Evolutionary conservation across 352 stramenopile genomes (phyloP).

Genomic region (Halophytophthora polymorphica): DNA sequence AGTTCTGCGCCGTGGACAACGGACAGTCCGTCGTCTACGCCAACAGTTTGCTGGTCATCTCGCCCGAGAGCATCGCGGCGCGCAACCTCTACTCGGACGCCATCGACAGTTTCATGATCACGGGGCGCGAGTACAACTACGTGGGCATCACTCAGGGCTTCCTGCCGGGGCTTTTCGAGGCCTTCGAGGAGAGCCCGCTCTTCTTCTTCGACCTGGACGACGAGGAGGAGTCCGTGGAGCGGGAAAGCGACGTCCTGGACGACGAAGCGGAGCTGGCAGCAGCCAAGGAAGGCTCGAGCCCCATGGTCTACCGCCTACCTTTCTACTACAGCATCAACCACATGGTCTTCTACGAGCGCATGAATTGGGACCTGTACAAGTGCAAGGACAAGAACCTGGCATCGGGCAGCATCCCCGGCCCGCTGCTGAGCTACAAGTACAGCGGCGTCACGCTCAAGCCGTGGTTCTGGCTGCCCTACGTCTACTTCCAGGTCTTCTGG

Average conservation of each 20-base stretch:
- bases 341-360: slow-evolving; percentile 87
- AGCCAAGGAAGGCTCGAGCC: slow-evolving; percentile 23
- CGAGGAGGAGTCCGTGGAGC: slow-evolving; percentile 26
- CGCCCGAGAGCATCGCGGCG: slow-evolving; percentile 57
- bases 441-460: slow-evolving; percentile 68
- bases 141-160: slow-evolving; percentile 80
- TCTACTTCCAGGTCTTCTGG: slow-evolving; percentile 83
- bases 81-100: slow-evolving; percentile 79
- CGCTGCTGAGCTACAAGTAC: slow-evolving; percentile 80
- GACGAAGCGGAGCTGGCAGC: slow-evolving; percentile 25
- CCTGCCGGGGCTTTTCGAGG: slow-evolving; percentile 74
- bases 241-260: slow-evolving; percentile 27
- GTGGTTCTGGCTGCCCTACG: slow-evolving; percentile 81
- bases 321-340: slow-evolving; percentile 89
- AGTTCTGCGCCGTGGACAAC: slow-evolving; percentile 83
- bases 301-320: slow-evolving; percentile 61
- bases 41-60: slow-evolving; percentile 80
- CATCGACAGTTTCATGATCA: slow-evolving; percentile 85
- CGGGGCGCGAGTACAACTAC: slow-evolving; percentile 77
- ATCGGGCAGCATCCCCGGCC: slow-evolving; percentile 55
- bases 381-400: slow-evolving; percentile 72
- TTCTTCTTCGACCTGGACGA: slow-evolving; percentile 57
- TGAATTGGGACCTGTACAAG: slow-evolving; percentile 87
- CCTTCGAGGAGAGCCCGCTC: slow-evolving; percentile 74
- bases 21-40: slow-evolving; percentile 79